Percentiles rank a stretch among this genome's conserved stretches.
These are phyloP conservation scores for Hemisphaericaspora xylofermentans DNA, from an alignment of 1,139 yeast species.

Conservation along the genomic window DNA sequence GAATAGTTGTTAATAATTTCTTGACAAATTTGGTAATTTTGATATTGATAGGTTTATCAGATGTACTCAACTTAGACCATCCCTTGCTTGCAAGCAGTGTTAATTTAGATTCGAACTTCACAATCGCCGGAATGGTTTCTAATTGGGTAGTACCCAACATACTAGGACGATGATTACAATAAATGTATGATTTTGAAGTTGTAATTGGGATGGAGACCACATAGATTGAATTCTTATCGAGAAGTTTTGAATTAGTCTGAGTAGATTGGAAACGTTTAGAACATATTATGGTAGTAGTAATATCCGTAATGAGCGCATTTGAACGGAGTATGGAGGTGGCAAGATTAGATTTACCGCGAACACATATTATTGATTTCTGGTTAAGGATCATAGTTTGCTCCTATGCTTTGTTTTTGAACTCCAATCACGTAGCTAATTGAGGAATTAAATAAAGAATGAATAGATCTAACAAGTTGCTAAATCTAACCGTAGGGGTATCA, in stretches of 20 bases:
- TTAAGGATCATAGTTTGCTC: background rate
- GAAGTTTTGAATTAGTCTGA: background rate
- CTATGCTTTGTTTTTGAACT: no score
- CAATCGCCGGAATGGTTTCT: slow-evolving; percentile 31
- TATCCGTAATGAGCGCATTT: background rate
- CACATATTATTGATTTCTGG: background rate
- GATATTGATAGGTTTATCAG: slow-evolving; percentile 38
- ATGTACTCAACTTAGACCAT: slow-evolving; percentile 46
- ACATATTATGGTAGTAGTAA: background rate
- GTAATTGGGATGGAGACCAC: slow-evolving; percentile 64
- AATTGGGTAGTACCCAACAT: slow-evolving; percentile 27
- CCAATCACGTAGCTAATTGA: no score
- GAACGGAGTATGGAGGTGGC: background rate
- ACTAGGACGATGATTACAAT: slow-evolving; percentile 55
- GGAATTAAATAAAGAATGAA: no score
- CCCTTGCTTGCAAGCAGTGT: slow-evolving; percentile 38
- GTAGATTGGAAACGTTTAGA: slow-evolving; percentile 8
- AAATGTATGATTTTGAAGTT: slow-evolving; percentile 51
- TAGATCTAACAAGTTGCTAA: no score
- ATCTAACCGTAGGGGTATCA: no score
- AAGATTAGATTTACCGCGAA: background rate
- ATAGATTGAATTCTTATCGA: slow-evolving; percentile 34
- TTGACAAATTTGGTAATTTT: slow-evolving; percentile 37
- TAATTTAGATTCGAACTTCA: slow-evolving; percentile 39
- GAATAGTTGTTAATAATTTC: slow-evolving; percentile 41